phyloP scores from a whole-genome alignment of 768 basidiomycete species.

The Tremella yokohamensis region DNA sequence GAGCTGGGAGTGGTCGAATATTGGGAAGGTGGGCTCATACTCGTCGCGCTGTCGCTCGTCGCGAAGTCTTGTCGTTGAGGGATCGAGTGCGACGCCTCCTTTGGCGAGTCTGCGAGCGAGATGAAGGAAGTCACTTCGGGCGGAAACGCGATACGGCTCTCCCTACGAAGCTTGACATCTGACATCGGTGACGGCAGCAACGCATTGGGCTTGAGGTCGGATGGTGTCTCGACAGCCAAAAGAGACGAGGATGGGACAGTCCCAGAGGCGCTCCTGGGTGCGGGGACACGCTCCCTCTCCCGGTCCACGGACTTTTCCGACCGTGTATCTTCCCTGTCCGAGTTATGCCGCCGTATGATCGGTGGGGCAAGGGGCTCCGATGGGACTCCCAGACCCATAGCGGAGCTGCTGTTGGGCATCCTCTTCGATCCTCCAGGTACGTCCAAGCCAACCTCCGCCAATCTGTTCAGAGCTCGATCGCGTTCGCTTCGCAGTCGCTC shows the following conservation, averaged over 20 bases:
- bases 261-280: not conserved
- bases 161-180: slow-evolving; percentile 23
- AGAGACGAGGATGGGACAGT: not conserved
- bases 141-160: slow-evolving; percentile 39
- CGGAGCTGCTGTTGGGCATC: slow-evolving; percentile 20
- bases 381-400: slow-evolving; percentile 29
- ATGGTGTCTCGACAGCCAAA: not conserved
- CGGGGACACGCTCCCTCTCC: not conserved
- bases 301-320: not conserved
- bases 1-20: slow-evolving; percentile 31
- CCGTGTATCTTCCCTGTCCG: slow-evolving; percentile 34
- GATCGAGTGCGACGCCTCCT: slow-evolving; percentile 13
- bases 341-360: slow-evolving; percentile 34
- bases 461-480: slow-evolving; percentile 57
- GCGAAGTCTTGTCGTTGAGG: not conserved
- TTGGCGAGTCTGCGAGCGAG: slow-evolving; percentile 31
- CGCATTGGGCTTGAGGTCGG: not conserved
- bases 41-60: not conserved
- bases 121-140: slow-evolving; percentile 39
- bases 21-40: slow-evolving; percentile 29
- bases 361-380: slow-evolving; percentile 21
- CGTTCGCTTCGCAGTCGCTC: slow-evolving; percentile 79
- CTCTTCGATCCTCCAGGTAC: slow-evolving; percentile 18
- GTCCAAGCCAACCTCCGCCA: slow-evolving; percentile 28
- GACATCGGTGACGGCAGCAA: slow-evolving; percentile 39